Conservation (phyloP, 495 filamentous ascomycete genomes). For the Tetracladium setigerum region DNA sequence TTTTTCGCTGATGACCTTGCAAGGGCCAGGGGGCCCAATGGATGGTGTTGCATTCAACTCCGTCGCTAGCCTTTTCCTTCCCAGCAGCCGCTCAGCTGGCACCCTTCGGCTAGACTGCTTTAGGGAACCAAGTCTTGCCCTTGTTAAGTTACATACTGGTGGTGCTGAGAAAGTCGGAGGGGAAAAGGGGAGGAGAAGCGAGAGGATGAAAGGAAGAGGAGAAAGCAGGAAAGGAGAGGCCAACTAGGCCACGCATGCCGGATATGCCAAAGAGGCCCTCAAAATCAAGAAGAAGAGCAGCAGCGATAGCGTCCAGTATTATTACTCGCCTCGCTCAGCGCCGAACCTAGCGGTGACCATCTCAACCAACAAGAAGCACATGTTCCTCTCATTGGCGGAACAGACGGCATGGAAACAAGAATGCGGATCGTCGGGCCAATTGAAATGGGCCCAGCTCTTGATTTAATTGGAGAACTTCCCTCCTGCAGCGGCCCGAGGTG, state of each 20-base stretch:
- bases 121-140: not conserved
- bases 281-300: too few species aligned
- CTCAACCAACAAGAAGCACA: too few species aligned
- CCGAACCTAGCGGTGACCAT: too few species aligned
- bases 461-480: conserved; percentile 2
- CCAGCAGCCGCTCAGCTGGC: conserved; percentile 22
- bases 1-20: not conserved
- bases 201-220: not conserved
- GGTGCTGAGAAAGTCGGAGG: not conserved
- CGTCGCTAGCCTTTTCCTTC: not conserved
- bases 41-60: not conserved
- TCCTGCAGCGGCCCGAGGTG: conserved; percentile 21
- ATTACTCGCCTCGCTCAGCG: too few species aligned
- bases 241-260: too few species aligned
- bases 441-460: too few species aligned
- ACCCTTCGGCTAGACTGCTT: conserved; percentile 4
- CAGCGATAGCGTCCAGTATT: too few species aligned
- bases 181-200: not conserved
- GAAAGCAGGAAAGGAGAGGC: not conserved
- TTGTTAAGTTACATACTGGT: not conserved
- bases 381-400: too few species aligned
- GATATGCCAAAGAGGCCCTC: too few species aligned
- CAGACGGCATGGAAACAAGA: too few species aligned
- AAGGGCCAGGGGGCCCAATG: not conserved
- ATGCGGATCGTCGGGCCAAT: too few species aligned